Percentiles rank a stretch among this genome's conserved stretches.
Evolutionary conservation across 768 basidiomycete species (phyloP).

Genomic region (Dioszegia hungarica): DNA sequence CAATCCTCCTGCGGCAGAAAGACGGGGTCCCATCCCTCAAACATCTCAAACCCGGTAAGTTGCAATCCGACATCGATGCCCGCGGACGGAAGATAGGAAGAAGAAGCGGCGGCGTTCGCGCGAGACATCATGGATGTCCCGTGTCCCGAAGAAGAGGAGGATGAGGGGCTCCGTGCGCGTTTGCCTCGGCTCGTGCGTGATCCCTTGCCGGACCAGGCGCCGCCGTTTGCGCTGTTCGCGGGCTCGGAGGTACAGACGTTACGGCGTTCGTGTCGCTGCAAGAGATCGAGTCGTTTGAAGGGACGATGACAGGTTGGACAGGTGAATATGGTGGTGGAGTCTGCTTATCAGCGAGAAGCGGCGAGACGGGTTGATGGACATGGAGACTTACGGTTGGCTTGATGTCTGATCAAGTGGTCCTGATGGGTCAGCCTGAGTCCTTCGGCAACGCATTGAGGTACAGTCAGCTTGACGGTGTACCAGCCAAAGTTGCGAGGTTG

Average conservation of each 20-base stretch:
- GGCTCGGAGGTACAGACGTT: constrained; percentile 20
- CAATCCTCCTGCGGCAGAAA: constrained; percentile 18
- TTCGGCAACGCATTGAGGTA: no score
- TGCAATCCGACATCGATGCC: neutral
- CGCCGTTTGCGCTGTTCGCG: neutral
- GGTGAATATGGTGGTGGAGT: constrained; percentile 12
- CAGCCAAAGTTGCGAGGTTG: no score
- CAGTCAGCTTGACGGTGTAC: no score
- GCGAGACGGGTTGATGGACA: neutral
- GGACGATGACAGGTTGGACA: constrained; percentile 24
- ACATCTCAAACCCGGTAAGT: constrained; percentile 1
- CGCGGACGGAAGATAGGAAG: neutral
- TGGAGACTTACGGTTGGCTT: constrained; percentile 31
- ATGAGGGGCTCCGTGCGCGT: neutral
- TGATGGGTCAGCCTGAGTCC: neutral
- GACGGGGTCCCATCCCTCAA: constrained; percentile 8
- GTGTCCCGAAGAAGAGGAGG: neutral
- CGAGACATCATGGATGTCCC: neutral
- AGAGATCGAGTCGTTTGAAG: constrained; percentile 36
- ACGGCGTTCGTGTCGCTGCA: constrained; percentile 33
- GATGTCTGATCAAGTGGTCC: constrained; percentile 39
- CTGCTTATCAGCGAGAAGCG: constrained; percentile 12
- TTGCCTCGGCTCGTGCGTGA: neutral
- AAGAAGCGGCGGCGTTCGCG: neutral
- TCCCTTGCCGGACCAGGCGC: neutral